Percentiles rank a stretch among this genome's conserved stretches.
Conservation (phyloP, 2,329 filamentous ascomycete genomes). For the Botrytis fabae region DNA sequence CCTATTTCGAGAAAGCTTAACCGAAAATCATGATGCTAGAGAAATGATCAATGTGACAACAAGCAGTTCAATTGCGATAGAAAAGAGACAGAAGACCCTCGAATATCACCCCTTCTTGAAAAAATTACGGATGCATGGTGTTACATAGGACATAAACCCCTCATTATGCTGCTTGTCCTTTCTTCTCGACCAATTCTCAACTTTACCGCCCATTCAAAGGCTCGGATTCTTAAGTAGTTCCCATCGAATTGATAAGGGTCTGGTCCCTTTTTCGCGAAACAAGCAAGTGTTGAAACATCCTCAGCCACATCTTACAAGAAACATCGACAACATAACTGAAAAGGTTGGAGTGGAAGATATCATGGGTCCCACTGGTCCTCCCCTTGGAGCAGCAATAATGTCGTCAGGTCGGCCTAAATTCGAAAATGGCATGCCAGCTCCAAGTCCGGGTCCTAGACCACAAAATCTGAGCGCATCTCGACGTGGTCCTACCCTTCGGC, state of each 20-base stretch:
- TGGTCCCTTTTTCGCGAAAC: constrained; percentile 24
- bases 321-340: constrained; percentile 16
- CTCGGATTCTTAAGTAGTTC: constrained; percentile 16
- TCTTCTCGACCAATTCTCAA: constrained; percentile 11
- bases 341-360: constrained; percentile 22
- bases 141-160: constrained; percentile 14
- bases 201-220: constrained; percentile 10
- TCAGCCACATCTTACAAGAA: constrained; percentile 15
- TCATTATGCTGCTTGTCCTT: constrained; percentile 19
- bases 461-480: constrained; percentile 45
- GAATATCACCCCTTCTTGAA: constrained; percentile 13
- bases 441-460: constrained; percentile 39
- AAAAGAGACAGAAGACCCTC: constrained; percentile 11
- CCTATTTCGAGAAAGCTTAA: constrained; percentile 20
- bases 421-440: constrained; percentile 43
- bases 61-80: neutral
- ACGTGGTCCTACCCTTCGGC: constrained; percentile 43
- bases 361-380: constrained; percentile 37
- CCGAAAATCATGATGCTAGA: constrained; percentile 17
- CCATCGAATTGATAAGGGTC: constrained; percentile 18
- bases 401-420: constrained; percentile 44
- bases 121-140: constrained; percentile 14
- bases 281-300: constrained; percentile 22
- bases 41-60: constrained; percentile 21
- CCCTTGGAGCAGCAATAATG: constrained; percentile 41